Conservation (phyloP, 1,139 yeast species). For the Ogataea hybrid region DNA sequence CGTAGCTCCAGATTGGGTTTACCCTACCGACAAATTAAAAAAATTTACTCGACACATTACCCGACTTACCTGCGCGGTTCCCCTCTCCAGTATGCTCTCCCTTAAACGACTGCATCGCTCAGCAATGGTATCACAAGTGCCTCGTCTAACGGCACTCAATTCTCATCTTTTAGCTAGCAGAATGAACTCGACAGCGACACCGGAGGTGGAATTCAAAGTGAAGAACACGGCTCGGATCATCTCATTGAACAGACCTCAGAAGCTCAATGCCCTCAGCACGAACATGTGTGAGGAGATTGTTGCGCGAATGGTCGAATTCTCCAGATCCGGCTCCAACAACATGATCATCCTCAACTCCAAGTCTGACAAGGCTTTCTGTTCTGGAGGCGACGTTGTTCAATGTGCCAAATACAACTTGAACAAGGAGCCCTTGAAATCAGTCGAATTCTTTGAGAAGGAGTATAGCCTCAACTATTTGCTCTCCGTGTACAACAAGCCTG, state of each 20-base stretch:
- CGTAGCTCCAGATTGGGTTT: neutral
- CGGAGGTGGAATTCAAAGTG: constrained; percentile 58
- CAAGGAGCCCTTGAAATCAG: constrained; percentile 52
- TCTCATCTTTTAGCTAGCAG: constrained; percentile 4
- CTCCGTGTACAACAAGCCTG: constrained; percentile 82
- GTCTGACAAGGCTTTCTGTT: constrained; percentile 65
- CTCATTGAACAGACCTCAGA: constrained; percentile 74
- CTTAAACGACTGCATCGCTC: constrained; percentile 10
- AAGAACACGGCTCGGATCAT: constrained; percentile 70
- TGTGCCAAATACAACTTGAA: constrained; percentile 54
- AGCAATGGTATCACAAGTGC: constrained; percentile 10
- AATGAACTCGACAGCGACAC: constrained; percentile 20
- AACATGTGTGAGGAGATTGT: constrained; percentile 75
- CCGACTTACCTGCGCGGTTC: constrained; percentile 12
- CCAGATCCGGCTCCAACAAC: constrained; percentile 64
- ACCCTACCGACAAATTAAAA: constrained; percentile 9
- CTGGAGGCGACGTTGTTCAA: constrained; percentile 94
- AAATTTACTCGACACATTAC: constrained; percentile 14
- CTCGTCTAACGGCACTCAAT: constrained; percentile 6
- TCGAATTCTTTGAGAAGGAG: constrained; percentile 74
- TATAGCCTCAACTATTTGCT: constrained; percentile 78
- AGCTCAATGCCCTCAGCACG: constrained; percentile 80
- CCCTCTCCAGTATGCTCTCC: constrained; percentile 10
- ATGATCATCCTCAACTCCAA: constrained; percentile 69
- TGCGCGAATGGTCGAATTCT: constrained; percentile 74